Conservation (phyloP, 2,329 filamentous ascomycete species). For the Dothidotthia symphoricarpi region DNA sequence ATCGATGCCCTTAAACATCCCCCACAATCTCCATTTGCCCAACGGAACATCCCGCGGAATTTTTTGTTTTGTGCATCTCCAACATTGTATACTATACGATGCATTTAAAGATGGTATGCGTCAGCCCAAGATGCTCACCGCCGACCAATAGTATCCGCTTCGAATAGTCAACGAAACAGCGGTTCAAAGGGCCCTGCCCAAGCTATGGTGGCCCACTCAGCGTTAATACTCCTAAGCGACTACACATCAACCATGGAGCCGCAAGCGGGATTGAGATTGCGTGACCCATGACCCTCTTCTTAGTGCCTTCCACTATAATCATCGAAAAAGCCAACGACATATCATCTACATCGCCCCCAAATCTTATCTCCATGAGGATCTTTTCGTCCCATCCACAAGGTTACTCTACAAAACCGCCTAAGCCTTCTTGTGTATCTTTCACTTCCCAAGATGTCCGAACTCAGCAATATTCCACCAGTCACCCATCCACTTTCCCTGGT, state of each 20-base stretch:
- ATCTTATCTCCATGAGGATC: too few species aligned
- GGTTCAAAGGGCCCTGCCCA: neutral
- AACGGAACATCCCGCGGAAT: too few species aligned
- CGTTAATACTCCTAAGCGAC: too few species aligned
- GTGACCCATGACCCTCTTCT: constrained; percentile 1
- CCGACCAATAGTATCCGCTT: neutral
- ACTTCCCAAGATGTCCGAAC: constrained; percentile 2
- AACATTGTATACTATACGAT: too few species aligned
- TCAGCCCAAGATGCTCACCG: too few species aligned
- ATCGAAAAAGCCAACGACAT: too few species aligned
- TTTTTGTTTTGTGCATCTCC: too few species aligned
- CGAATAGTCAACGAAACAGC: constrained; percentile 1
- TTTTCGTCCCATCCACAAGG: too few species aligned
- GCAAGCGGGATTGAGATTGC: constrained; percentile 1
- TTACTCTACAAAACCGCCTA: constrained; percentile 2
- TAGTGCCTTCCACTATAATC: neutral
- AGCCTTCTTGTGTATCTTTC: neutral
- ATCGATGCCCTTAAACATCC: too few species aligned
- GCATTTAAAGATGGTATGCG: too few species aligned
- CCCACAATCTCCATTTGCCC: too few species aligned
- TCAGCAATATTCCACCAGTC: constrained; percentile 1
- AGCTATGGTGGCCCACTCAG: neutral
- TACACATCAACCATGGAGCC: constrained; percentile 1
- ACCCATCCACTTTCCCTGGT: constrained; percentile 3
- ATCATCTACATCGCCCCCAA: too few species aligned